Evolutionary conservation across 2,329 filamentous ascomycete genomes (phyloP).

Genomic region (Fusarium cicatricum): DNA sequence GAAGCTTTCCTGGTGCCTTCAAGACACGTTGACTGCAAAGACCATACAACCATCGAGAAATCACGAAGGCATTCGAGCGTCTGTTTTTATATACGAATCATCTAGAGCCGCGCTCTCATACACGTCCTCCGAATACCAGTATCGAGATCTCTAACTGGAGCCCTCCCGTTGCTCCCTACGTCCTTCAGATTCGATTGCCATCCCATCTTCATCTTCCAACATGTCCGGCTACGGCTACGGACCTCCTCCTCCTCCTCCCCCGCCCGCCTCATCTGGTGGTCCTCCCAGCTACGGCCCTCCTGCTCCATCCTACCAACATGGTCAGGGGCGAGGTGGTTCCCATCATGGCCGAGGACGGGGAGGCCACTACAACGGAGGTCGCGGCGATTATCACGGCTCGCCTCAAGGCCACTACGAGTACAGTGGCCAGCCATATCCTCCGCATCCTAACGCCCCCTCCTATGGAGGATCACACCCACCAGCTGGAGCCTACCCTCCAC

Average conservation of each 20-base stretch:
- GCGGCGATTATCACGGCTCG: conserved; percentile 52
- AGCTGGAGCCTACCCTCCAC: conserved; percentile 49
- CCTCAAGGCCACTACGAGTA: conserved; percentile 55
- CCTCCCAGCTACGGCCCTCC: conserved; percentile 52
- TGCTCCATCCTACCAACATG: conserved; percentile 49
- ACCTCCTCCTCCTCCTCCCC: conserved; percentile 62
- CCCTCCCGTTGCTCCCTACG: background rate
- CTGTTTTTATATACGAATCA: background rate
- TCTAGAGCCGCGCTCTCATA: background rate
- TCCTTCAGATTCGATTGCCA: background rate
- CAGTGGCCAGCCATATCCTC: conserved; percentile 49
- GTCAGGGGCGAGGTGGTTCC: conserved; percentile 49
- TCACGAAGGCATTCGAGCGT: background rate
- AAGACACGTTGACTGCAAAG: conserved; percentile 2
- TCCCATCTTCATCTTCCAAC: background rate
- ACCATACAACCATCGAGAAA: background rate
- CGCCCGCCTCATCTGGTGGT: conserved; percentile 46
- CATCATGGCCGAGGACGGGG: conserved; percentile 51
- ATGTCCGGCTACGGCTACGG: conserved; percentile 64
- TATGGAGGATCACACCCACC: conserved; percentile 49
- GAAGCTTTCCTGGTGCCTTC: conserved; percentile 1
- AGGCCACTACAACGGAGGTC: conserved; percentile 49
- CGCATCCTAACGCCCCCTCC: conserved; percentile 43
- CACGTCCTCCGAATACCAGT: background rate
- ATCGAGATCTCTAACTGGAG: background rate